phyloP scores from a whole-genome alignment of 139 green algal species.

The Chlamydomonas schloesseri region DNA sequence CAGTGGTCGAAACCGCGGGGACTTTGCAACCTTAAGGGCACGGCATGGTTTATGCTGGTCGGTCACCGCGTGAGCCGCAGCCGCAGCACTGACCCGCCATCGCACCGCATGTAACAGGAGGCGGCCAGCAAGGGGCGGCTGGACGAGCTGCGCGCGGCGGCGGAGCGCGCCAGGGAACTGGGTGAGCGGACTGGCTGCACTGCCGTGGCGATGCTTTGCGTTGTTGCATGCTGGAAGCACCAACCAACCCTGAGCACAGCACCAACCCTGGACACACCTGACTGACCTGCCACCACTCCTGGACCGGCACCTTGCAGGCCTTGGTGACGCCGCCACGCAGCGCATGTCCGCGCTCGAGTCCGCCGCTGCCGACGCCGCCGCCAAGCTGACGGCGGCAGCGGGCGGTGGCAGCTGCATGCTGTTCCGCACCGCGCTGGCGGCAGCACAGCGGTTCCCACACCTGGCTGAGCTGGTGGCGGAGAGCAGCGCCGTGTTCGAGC shows the following conservation, averaged over 20 bases:
- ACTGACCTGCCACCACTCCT: too few species aligned
- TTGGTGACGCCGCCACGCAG: background rate
- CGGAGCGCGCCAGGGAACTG: background rate
- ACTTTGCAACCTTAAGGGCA: too few species aligned
- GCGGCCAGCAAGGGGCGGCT: background rate
- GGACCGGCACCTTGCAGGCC: background rate
- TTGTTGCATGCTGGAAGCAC: background rate
- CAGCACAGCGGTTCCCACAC: conserved; percentile 16
- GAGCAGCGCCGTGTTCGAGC: background rate
- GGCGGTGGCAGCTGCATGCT: background rate
- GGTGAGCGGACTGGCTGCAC: background rate
- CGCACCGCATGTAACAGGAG: too few species aligned
- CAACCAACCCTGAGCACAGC: background rate
- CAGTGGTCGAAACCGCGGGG: too few species aligned
- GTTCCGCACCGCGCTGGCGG: background rate
- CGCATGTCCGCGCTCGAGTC: conserved; percentile 5
- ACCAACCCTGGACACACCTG: background rate
- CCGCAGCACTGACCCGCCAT: too few species aligned
- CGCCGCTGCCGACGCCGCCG: background rate
- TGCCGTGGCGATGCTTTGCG: too few species aligned
- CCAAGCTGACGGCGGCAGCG: background rate
- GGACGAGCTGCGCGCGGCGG: background rate
- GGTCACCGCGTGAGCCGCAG: too few species aligned
- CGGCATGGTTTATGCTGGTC: too few species aligned
- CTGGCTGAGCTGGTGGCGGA: background rate